Evolutionary conservation across 2,329 filamentous ascomycete genomes (phyloP).

Genomic region (Fusarium sp.): DNA sequence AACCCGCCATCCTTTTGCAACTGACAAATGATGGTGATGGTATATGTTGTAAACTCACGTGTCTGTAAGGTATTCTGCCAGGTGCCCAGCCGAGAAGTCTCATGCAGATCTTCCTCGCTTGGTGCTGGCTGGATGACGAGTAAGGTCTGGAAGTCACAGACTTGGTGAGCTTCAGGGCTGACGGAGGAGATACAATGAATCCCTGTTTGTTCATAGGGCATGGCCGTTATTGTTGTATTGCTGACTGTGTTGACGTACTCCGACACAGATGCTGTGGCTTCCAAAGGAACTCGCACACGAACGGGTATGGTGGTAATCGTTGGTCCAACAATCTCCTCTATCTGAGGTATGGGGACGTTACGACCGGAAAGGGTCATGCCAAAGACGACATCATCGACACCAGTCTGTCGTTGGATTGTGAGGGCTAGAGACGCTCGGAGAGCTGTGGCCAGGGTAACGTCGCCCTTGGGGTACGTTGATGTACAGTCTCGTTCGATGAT

Average conservation of each 20-base stretch:
- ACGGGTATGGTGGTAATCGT: slow-evolving; percentile 51
- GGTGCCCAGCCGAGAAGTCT: not conserved
- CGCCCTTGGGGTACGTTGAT: not conserved
- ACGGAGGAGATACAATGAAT: not conserved
- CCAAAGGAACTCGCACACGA: slow-evolving; percentile 13
- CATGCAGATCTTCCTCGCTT: not conserved
- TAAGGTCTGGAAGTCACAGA: slow-evolving; percentile 9
- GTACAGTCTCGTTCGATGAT: slow-evolving; percentile 2
- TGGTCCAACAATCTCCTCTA: slow-evolving; percentile 47
- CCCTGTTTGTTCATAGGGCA: not conserved
- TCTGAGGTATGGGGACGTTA: slow-evolving; percentile 21
- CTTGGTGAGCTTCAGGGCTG: not conserved
- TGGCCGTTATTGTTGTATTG: not conserved
- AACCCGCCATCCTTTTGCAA: slow-evolving; percentile 6
- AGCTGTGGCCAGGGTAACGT: slow-evolving; percentile 34
- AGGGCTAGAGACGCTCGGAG: slow-evolving; percentile 47
- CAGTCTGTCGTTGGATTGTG: slow-evolving; percentile 38
- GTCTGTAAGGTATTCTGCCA: slow-evolving; percentile 4
- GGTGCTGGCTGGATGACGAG: slow-evolving; percentile 1
- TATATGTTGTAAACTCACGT: slow-evolving; percentile 8
- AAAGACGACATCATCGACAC: slow-evolving; percentile 43
- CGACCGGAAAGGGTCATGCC: slow-evolving; percentile 49
- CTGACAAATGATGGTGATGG: slow-evolving; percentile 8
- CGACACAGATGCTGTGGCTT: not conserved
- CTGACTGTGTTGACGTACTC: not conserved